Percentiles rank a stretch among this genome's conserved stretches.
Conservation (phyloP, 805 yeast species). For the Wickerhamomyces ciferrii region DNA sequence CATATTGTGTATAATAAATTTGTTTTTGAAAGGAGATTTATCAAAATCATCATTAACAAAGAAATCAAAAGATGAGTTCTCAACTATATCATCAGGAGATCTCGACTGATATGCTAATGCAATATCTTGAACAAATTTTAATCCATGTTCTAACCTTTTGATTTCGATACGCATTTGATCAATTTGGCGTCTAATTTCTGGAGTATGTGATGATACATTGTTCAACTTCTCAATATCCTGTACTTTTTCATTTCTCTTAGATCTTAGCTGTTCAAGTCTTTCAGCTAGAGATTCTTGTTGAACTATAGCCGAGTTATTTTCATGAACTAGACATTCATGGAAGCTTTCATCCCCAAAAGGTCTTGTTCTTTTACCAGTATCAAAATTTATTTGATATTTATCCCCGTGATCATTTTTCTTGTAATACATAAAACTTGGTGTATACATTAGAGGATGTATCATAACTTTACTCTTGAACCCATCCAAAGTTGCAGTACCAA, state of each 20-base stretch:
- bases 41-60: constrained; percentile 11
- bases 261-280: constrained; percentile 11
- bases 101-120: constrained; percentile 5
- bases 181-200: background rate
- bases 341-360: constrained; percentile 52
- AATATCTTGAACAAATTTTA: constrained; percentile 12
- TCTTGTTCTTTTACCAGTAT: constrained; percentile 25
- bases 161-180: constrained; percentile 17
- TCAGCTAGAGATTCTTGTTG: constrained; percentile 32
- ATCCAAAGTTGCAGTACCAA: constrained; percentile 35
- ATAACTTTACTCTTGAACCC: constrained; percentile 35
- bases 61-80: constrained; percentile 7
- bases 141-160: constrained; percentile 16
- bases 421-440: constrained; percentile 67
- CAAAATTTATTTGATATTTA: constrained; percentile 31
- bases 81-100: constrained; percentile 1
- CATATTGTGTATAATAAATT: constrained; percentile 69
- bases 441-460: constrained; percentile 56
- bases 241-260: constrained; percentile 29
- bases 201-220: constrained; percentile 19
- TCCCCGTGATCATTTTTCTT: constrained; percentile 54
- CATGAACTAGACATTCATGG: constrained; percentile 49
- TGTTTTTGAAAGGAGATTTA: constrained; percentile 33
- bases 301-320: constrained; percentile 37
- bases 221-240: constrained; percentile 16